Percentiles rank a stretch among this genome's conserved stretches.
These are phyloP conservation scores for Drechslera avenae DNA, from an alignment of 2,329 filamentous ascomycete genomes.

Conservation along the genomic window DNA sequence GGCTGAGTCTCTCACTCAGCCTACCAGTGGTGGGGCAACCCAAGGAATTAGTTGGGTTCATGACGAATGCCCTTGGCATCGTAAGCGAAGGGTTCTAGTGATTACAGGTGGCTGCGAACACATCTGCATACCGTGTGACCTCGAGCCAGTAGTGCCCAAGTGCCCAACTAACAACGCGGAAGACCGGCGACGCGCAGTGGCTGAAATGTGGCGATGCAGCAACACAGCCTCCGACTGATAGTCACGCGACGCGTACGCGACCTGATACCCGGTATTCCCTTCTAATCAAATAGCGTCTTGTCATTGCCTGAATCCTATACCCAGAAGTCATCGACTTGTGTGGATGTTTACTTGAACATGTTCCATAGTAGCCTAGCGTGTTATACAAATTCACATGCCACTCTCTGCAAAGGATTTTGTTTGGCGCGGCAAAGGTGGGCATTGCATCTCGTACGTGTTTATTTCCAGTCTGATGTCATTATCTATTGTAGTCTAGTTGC, in stretches of 20 bases:
- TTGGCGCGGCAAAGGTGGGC: too few relatives aligned
- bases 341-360: too few relatives aligned
- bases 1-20: slow-evolving; percentile 12
- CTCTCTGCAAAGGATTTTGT: too few relatives aligned
- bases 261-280: too few relatives aligned
- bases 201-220: slow-evolving; percentile 9
- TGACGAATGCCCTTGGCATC: slow-evolving; percentile 12
- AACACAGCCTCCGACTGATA: slow-evolving; percentile 5
- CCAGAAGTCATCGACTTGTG: too few relatives aligned
- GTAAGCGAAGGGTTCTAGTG: not conserved
- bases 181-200: not conserved
- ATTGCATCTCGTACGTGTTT: too few relatives aligned
- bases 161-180: not conserved
- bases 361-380: too few relatives aligned
- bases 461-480: too few relatives aligned
- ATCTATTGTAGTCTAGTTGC: not conserved
- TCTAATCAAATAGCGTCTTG: too few relatives aligned
- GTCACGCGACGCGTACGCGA: not conserved
- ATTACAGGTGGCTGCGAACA: not conserved
- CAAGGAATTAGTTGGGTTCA: slow-evolving; percentile 3
- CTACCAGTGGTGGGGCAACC: slow-evolving; percentile 7
- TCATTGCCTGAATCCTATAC: too few relatives aligned
- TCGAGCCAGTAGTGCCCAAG: not conserved
- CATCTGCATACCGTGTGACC: slow-evolving; percentile 3
- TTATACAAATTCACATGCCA: too few relatives aligned